These are phyloP conservation scores for Beauveria sp. DNA, from an alignment of 2,329 filamentous ascomycete genomes.

Conservation along the genomic window DNA sequence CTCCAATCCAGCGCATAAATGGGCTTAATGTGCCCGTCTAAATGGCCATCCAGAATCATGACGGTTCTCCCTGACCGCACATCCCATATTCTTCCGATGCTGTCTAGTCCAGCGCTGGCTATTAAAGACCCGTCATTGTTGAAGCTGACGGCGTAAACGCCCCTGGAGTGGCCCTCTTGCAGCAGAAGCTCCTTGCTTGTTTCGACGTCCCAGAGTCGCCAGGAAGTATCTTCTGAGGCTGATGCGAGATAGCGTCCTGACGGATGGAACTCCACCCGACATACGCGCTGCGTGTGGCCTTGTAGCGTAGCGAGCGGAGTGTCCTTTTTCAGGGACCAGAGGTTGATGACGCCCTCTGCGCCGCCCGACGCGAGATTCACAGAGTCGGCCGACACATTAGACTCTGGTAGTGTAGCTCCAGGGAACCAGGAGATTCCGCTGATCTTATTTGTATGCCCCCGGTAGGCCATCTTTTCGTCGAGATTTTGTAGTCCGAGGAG, in stretches of 20 bases:
- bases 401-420: slow-evolving; percentile 63
- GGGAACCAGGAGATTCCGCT: slow-evolving; percentile 90
- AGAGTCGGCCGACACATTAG: slow-evolving; percentile 61
- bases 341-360: slow-evolving; percentile 76
- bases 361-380: slow-evolving; percentile 88
- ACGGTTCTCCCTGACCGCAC: slow-evolving; percentile 84
- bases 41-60: slow-evolving; percentile 87
- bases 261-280: slow-evolving; percentile 88
- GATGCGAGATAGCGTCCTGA: slow-evolving; percentile 85
- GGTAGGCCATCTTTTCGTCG: slow-evolving; percentile 64
- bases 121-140: slow-evolving; percentile 85
- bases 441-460: slow-evolving; percentile 82
- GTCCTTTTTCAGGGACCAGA: slow-evolving; percentile 85
- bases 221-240: slow-evolving; percentile 92
- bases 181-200: slow-evolving; percentile 76
- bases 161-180: slow-evolving; percentile 91
- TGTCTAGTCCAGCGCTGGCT: slow-evolving; percentile 88
- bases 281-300: slow-evolving; percentile 82
- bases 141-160: slow-evolving; percentile 85
- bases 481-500: slow-evolving; percentile 77
- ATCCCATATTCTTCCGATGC: slow-evolving; percentile 94
- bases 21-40: slow-evolving; percentile 75
- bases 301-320: slow-evolving; percentile 75
- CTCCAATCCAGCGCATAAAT: slow-evolving; percentile 94
- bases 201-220: slow-evolving; percentile 91